Conservation (phyloP, 768 basidiomycete genomes). For the Daedaleopsis nitida region DNA sequence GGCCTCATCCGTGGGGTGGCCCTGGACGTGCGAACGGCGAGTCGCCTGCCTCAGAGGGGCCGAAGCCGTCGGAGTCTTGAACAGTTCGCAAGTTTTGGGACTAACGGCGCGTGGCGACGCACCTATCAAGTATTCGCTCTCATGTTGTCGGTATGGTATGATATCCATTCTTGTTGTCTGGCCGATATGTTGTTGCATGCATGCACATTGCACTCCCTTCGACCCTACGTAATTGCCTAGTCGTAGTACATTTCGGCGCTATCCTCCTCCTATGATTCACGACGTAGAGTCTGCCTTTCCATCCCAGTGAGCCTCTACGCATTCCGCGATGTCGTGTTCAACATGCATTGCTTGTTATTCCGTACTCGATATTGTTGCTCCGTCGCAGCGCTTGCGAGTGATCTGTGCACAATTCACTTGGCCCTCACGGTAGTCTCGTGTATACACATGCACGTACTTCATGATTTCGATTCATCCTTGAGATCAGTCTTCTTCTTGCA, state of each 20-base stretch:
- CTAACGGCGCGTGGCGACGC: neutral
- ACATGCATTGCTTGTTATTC: no score
- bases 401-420: no score
- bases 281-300: constrained; percentile 6
- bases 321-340: no score
- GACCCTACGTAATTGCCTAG: constrained; percentile 1
- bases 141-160: constrained; percentile 3
- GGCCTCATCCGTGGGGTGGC: constrained; percentile 51
- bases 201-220: neutral
- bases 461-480: no score
- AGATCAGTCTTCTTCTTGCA: no score
- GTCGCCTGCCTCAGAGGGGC: constrained; percentile 18
- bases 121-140: neutral
- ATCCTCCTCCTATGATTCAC: constrained; percentile 15
- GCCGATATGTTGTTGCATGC: neutral
- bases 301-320: no score
- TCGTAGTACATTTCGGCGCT: constrained; percentile 8
- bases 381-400: no score
- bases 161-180: neutral
- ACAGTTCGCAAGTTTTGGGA: neutral
- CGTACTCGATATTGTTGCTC: no score
- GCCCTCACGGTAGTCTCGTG: no score
- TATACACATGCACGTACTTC: no score
- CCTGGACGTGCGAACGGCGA: constrained; percentile 33
- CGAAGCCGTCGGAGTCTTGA: constrained; percentile 15